Evolutionary conservation across 2,329 filamentous ascomycete species (phyloP).

Genomic region (Calycina herbarum): DNA sequence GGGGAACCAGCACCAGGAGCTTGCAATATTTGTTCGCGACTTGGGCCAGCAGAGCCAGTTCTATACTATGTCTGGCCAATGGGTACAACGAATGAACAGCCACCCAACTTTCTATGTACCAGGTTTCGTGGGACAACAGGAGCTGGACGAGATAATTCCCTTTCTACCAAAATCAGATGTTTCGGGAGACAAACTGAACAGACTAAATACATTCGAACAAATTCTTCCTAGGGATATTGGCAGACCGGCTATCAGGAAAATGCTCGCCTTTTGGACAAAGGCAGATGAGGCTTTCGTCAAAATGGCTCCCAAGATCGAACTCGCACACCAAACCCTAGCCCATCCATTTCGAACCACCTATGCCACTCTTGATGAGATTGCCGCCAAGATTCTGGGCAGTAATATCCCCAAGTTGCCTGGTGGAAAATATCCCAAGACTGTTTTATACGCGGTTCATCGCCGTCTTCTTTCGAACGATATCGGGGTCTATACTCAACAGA

Average conservation of each 20-base stretch:
- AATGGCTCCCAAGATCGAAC: conserved; percentile 48
- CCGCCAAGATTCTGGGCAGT: conserved; percentile 42
- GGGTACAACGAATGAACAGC: conserved; percentile 41
- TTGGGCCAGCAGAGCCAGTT: conserved; percentile 45
- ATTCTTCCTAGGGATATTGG: conserved; percentile 47
- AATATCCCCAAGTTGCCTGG: conserved; percentile 27
- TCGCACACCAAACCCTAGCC: conserved; percentile 48
- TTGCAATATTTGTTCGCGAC: conserved; percentile 50
- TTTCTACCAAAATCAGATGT: conserved; percentile 45
- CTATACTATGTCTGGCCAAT: conserved; percentile 50
- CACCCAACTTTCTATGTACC: conserved; percentile 46
- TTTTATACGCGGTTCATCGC: conserved; percentile 70
- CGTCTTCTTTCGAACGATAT: conserved; percentile 60
- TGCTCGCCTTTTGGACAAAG: conserved; percentile 45
- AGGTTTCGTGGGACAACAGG: conserved; percentile 43
- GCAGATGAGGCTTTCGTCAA: conserved; percentile 48
- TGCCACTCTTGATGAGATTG: conserved; percentile 46
- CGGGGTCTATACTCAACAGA: conserved; percentile 57
- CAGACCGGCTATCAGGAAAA: conserved; percentile 44
- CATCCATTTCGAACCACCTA: conserved; percentile 44
- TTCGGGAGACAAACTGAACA: conserved; percentile 37
- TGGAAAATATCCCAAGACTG: conserved; percentile 45
- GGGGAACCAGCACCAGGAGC: conserved; percentile 31
- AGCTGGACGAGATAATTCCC: conserved; percentile 45
- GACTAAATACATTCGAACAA: conserved; percentile 40